Percentiles rank a stretch among this genome's conserved stretches.
Conservation (phyloP, 1,284 basidiomycete genomes). For the Apiotrichum montevideense region DNA sequence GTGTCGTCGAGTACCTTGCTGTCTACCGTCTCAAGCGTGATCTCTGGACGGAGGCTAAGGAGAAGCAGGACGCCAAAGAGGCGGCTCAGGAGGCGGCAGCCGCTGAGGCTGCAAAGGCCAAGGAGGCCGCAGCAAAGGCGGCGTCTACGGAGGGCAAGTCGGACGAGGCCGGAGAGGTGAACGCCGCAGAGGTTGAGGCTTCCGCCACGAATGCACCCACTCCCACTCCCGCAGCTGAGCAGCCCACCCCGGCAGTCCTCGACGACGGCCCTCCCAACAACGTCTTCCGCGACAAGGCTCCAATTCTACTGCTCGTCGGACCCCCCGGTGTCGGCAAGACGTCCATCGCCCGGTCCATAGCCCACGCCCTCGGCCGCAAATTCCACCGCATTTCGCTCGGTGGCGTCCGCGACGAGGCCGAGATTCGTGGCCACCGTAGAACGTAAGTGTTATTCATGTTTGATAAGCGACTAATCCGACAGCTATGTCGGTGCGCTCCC, state of each 20-base stretch:
- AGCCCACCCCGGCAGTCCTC: background rate
- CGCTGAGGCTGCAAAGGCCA: background rate
- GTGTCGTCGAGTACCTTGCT: slow-evolving; percentile 43
- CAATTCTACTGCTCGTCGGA: slow-evolving; percentile 60
- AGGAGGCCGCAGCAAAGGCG: background rate
- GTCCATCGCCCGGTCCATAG: slow-evolving; percentile 48
- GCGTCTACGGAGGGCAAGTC: background rate
- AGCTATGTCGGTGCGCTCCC: slow-evolving; percentile 65
- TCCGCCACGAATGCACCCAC: background rate
- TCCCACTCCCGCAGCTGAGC: too few species aligned
- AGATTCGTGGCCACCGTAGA: slow-evolving; percentile 93
- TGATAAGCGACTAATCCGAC: too few species aligned
- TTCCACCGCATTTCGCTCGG: slow-evolving; percentile 80
- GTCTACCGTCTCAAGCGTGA: slow-evolving; percentile 41
- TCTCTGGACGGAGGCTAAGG: slow-evolving; percentile 19
- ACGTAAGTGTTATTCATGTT: slow-evolving; percentile 63
- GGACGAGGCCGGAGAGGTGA: too few species aligned
- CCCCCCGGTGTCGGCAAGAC: slow-evolving; percentile 97
- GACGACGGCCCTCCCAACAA: slow-evolving; percentile 31
- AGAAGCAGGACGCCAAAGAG: background rate
- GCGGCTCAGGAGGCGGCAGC: background rate
- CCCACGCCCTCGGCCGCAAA: slow-evolving; percentile 33
- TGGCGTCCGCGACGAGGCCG: slow-evolving; percentile 90
- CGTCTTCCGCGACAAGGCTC: slow-evolving; percentile 41
- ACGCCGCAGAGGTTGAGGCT: background rate